phyloP scores from a whole-genome alignment of 352 stramenopile genomes.

The Globisporangium barbulae region DNA sequence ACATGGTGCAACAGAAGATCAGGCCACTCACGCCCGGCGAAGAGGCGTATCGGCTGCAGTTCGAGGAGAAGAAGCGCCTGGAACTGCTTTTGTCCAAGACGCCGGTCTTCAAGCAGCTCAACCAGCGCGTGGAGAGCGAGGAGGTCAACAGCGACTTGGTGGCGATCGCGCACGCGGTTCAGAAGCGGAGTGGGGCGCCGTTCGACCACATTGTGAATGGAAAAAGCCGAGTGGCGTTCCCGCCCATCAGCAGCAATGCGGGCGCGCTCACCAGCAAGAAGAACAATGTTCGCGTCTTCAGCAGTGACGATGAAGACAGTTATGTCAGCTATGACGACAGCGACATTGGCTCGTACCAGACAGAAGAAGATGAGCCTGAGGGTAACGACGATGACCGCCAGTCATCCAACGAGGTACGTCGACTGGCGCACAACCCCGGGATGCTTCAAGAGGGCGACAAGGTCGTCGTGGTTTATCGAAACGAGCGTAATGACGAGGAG shows the following conservation, averaged over 20 bases:
- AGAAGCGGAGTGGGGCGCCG: neutral
- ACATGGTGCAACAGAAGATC: neutral
- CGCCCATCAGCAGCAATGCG: neutral
- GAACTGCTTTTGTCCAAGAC: slow-evolving; percentile 43
- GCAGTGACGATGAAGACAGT: slow-evolving; percentile 15
- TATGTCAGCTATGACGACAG: slow-evolving; percentile 21
- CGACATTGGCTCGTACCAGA: neutral
- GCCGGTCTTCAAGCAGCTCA: slow-evolving; percentile 46
- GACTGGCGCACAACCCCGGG: slow-evolving; percentile 41
- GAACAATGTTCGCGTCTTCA: neutral
- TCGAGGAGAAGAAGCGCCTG: slow-evolving; percentile 56
- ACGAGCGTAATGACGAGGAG: slow-evolving; percentile 8
- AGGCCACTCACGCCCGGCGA: slow-evolving; percentile 24
- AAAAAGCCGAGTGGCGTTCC: slow-evolving; percentile 3
- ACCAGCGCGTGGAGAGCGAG: slow-evolving; percentile 26
- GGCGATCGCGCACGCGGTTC: slow-evolving; percentile 28
- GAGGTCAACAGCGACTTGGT: slow-evolving; percentile 39
- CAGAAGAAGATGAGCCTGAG: neutral
- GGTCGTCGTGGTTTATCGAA: slow-evolving; percentile 33
- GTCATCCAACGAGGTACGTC: neutral
- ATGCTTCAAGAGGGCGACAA: slow-evolving; percentile 62
- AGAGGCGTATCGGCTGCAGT: slow-evolving; percentile 30
- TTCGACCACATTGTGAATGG: neutral
- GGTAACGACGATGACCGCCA: slow-evolving; percentile 1
- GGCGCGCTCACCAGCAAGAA: neutral